Evolutionary conservation across 345 rosid genomes (phyloP), one percentile per base, ranked within the genome.

Genomic region (Raphanus sativus): DNA sequence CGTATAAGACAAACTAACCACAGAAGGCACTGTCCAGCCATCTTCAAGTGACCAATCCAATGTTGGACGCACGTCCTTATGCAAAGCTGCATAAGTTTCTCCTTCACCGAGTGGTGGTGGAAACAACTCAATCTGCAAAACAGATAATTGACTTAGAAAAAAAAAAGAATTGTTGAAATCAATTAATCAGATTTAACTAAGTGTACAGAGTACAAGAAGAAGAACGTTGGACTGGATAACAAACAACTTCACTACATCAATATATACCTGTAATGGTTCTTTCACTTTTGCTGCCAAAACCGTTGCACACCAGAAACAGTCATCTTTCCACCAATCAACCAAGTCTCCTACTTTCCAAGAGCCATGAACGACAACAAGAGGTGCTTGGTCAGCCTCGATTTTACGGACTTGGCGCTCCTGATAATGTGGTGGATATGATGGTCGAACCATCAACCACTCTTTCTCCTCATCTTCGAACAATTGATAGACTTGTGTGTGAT

Each of bases 1-100:
- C 6, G 52, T 4, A 50, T 3, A 6, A 33, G 34, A 6, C 11
- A 65, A 15, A 65, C 76, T 59, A 58, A 77, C 81, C 81, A 8
- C 11, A 56, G 56, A n/a, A 65, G 81, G 77, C n/a, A n/a, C n/a
- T 45, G 12, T 66, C 81, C 81, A 78, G 50, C 77, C 69, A 56
- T 59, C 73, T 30, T 71, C 16, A 0, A 2, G 63, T 4, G 77
- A 78, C 81, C 81, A 78, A 13, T 71, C 73, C 68, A 78, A 33
- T 0, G 56, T 26, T 45, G 81, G 81, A n/a, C 77, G 81, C 21
- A 78, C 32, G 59, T 78, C 68, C 8, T 72, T 59, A 11, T 6
- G 12, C 21, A 6, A 8, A 71, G 62, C 67, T 33, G 2, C 17
- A 11, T 78, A 78, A 17, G 0, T 15, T 0, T n/a, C 4, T 66